These are phyloP conservation scores for Coemansia sp. DNA, from an alignment of 192 early-diverging fungal genomes.

Conservation along the genomic window DNA sequence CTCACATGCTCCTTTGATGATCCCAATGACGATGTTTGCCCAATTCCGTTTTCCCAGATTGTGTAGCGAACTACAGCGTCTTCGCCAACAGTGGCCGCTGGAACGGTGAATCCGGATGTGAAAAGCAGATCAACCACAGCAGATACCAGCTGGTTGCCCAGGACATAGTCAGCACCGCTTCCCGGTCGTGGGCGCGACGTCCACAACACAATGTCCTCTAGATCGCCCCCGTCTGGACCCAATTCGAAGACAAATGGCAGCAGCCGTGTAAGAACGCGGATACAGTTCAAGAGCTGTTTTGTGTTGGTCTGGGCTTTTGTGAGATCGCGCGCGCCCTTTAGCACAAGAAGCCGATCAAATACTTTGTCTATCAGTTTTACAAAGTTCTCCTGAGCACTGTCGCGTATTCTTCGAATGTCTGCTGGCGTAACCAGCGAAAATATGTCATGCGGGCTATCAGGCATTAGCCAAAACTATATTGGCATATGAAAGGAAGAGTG, in stretches of 20 bases:
- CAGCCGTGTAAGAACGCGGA: constrained; percentile 80
- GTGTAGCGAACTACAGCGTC: constrained; percentile 61
- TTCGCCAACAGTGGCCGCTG: constrained; percentile 52
- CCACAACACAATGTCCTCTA: constrained; percentile 53
- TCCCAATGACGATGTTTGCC: constrained; percentile 67
- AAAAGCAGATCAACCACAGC: constrained; percentile 62
- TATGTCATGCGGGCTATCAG: constrained; percentile 66
- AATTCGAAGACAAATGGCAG: constrained; percentile 84
- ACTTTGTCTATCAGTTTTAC: constrained; percentile 77
- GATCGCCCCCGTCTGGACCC: constrained; percentile 21
- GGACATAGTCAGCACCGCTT: constrained; percentile 39
- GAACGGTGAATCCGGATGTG: constrained; percentile 71
- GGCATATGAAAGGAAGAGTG: constrained; percentile 9
- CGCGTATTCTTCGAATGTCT: constrained; percentile 79
- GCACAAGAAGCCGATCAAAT: constrained; percentile 56
- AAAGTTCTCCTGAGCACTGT: constrained; percentile 75
- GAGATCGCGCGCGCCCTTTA: constrained; percentile 58
- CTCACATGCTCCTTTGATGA: constrained; percentile 67
- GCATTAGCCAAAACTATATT: constrained; percentile 70
- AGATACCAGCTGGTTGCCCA: constrained; percentile 60
- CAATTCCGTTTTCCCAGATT: constrained; percentile 80
- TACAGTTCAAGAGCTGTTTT: constrained; percentile 75
- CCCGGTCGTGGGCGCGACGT: constrained; percentile 43
- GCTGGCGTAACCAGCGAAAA: constrained; percentile 82
- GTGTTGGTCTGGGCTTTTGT: constrained; percentile 54